Conservation (phyloP, 129 eudicot genomes). For the Flaveria linearis region DNA sequence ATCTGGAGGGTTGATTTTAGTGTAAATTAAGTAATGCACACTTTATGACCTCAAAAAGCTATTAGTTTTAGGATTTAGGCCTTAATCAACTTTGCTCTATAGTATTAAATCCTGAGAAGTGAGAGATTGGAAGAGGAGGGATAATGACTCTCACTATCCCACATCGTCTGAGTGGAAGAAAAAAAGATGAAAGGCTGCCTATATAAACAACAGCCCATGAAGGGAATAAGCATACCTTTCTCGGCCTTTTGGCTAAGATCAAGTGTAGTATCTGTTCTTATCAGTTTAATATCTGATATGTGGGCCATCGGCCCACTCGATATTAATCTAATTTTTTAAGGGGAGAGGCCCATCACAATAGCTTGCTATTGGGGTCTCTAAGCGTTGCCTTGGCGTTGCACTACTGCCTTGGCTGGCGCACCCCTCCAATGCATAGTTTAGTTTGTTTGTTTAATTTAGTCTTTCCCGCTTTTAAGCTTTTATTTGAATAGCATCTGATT, state of each 20-base stretch:
- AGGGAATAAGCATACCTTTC: background rate
- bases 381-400: no score
- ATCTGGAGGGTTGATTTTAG: background rate
- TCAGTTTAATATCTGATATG: constrained; percentile 10
- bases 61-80: background rate
- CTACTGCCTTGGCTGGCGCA: background rate
- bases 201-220: background rate
- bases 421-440: background rate
- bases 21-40: no score
- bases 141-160: background rate
- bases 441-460: no score
- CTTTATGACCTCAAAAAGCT: background rate
- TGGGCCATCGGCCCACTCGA: constrained; percentile 6
- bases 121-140: no score
- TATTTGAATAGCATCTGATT: no score
- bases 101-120: no score
- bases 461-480: no score
- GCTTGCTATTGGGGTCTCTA: no score
- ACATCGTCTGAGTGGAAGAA: background rate
- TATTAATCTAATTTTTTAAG: constrained; percentile 13
- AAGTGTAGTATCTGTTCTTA: constrained; percentile 13
- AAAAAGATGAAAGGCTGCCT: background rate
- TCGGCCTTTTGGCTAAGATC: constrained; percentile 19
- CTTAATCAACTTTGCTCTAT: no score
- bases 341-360: background rate